Base-by-base conservation (phyloP, 2,329 filamentous ascomycete species). In the Botryotinia narcissicola region DNA sequence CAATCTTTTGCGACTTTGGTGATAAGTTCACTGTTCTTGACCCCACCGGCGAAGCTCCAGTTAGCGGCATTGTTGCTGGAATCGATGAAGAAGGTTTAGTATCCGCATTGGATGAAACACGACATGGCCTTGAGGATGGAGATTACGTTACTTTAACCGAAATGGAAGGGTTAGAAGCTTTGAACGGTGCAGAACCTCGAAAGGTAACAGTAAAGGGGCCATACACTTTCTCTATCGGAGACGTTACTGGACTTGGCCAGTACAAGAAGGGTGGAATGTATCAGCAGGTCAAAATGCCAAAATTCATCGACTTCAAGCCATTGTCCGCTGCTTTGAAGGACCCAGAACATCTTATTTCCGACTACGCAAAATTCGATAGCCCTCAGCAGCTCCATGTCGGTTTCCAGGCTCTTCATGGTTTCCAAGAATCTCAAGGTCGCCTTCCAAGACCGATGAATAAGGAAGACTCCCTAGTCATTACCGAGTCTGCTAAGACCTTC, bases 271-370 rank as follows among this genome's bases (percentile, higher is more conserved):
- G 95, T 64, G 96, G 96, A 75, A 89, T 97, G 74, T 99, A 93
- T 83, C 92, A 93, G 57, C 96, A 99, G 83, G 96, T 98, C 83
- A 99, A 98, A 88, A 98, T 98, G 95, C 96, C 96, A 69, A 97
- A 96, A 85, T 89, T 94, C 72, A 84, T 98, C 79, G 89, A 96
- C 81, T 99, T 98, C 84, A 93, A 97, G 85, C 87, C 90, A 59
- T 89, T 98, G 73, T 90, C 90, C 60, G 85, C 89, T 70, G 89
- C 97, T 75, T 83, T 98, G 73, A 93, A 93, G 83, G 92, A 94
- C 73, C 96, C 96, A 3, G 95, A 98, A 79, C 90, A 97, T 76
- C 84, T 98, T 80, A 89, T 97, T 75, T 97, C 96, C 35, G 96
- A 99, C 82, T 99, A 95, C 81, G 96, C 96, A 83, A 99, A 99